Percentiles rank a stretch among this genome's conserved stretches.
Evolutionary conservation across 163 green algal species (phyloP).

Genomic region (Volvox carteri): DNA sequence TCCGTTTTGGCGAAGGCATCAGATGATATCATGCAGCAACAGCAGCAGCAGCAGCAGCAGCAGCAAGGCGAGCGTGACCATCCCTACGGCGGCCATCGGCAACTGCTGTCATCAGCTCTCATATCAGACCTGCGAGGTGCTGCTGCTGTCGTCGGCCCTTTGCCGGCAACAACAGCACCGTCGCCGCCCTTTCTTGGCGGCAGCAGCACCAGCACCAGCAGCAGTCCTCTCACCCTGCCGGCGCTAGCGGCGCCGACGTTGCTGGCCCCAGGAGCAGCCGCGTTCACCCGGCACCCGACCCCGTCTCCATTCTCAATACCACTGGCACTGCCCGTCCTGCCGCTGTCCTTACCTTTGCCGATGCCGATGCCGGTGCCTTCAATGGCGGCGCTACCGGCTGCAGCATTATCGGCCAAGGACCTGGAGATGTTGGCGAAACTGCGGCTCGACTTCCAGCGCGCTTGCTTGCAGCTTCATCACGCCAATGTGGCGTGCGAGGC

Average conservation of each 20-base stretch:
- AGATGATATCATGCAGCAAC: background rate
- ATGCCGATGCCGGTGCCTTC: background rate
- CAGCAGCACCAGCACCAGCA: background rate
- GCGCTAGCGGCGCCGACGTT: background rate
- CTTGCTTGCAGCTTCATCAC: constrained; percentile 24
- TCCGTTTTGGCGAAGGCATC: background rate
- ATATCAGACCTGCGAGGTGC: too few relatives aligned
- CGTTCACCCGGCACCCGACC: too few relatives aligned
- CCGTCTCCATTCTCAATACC: too few relatives aligned
- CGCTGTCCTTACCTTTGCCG: background rate
- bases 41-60: background rate
- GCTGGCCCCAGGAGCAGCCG: too few relatives aligned
- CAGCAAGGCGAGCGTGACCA: background rate
- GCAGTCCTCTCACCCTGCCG: background rate
- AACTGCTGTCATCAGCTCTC: too few relatives aligned
- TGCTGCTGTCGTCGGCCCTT: too few relatives aligned
- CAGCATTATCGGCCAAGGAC: background rate
- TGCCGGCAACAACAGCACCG: background rate
- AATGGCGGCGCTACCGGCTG: background rate
- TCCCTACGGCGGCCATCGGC: too few relatives aligned
- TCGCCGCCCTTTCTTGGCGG: background rate
- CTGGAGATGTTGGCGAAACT: background rate
- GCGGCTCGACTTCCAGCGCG: background rate
- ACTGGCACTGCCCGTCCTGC: background rate
- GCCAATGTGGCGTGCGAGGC: constrained; percentile 29